Percentiles rank a stretch among this genome's conserved stretches.
phyloP scores from a whole-genome alignment of 2,329 filamentous ascomycete genomes.

The Metarhizium rileyi region DNA sequence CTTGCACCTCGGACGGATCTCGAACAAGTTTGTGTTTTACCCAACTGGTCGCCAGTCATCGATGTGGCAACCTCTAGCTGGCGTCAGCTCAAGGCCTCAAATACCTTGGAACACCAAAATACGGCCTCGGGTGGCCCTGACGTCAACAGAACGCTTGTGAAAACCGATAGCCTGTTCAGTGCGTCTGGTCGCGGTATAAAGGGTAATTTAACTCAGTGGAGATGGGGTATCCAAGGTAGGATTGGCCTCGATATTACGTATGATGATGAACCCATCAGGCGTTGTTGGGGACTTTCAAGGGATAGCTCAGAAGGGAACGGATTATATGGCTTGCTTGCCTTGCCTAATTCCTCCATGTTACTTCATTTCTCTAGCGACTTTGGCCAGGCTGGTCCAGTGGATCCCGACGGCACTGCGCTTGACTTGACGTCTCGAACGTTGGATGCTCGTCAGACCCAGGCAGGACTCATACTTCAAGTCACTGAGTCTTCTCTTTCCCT shows the following conservation, averaged over 20 bases:
- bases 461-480: slow-evolving; percentile 39
- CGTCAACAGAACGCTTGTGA: slow-evolving; percentile 16
- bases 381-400: slow-evolving; percentile 31
- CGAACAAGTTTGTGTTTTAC: slow-evolving; percentile 38
- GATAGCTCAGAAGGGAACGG: slow-evolving; percentile 11
- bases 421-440: slow-evolving; percentile 46
- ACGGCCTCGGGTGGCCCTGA: background rate
- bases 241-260: slow-evolving; percentile 51
- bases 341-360: slow-evolving; percentile 38
- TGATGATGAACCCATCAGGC: slow-evolving; percentile 36
- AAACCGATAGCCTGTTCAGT: slow-evolving; percentile 50
- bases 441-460: slow-evolving; percentile 27
- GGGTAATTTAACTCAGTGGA: slow-evolving; percentile 58
- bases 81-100: background rate
- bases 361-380: slow-evolving; percentile 41
- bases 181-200: slow-evolving; percentile 53
- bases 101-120: background rate
- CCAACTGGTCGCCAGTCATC: slow-evolving; percentile 52
- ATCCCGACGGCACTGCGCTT: slow-evolving; percentile 32
- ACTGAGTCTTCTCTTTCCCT: slow-evolving; percentile 39
- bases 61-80: slow-evolving; percentile 34
- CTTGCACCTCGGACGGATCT: slow-evolving; percentile 44
- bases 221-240: slow-evolving; percentile 59
- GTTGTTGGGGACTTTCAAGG: slow-evolving; percentile 41
- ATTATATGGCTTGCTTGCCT: slow-evolving; percentile 34